Base-by-base conservation (phyloP, 108 stramenopile genomes). In the Cyclotella kingstonii region DNA sequence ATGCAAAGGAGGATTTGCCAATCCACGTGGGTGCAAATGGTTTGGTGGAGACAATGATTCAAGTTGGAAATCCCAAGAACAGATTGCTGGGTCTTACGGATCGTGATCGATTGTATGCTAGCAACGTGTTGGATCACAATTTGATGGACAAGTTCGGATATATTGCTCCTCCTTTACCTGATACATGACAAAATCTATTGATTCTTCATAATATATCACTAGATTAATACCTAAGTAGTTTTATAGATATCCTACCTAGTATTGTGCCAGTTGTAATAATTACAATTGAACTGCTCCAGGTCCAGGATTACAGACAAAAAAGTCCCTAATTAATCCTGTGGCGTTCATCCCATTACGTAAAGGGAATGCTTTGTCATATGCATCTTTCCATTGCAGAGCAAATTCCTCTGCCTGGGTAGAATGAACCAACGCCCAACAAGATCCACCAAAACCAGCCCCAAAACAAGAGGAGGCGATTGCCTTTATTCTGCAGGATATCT, bases 31-130 rank as follows among this genome's bases (percentile, higher is more conserved):
- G 83, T 19, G 67, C 81, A 19, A 85, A 85, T 31, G 85, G 82
- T 22, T 75, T 89, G 75, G 71, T 90, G 2, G 54, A 77, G 7
- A 87, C 89, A 26, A 83, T 88, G 81, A 59, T 90, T 35, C 80
- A 85, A 49, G 87, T 88, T 58, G 92, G 92, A 10, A 67, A 79
- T 26, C 80, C 86, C 4, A 60, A 54, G 11, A 66, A 79, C 21
- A 71, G 91, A 23, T 73, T 84, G 15, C 34, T 40, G 23, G 77
- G 81, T 9, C 78, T 87, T 63, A 81, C 83, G 0, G 76, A 79
- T 44, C 64, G 78, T 19, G 92, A 93, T 55, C 39, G 77, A 49
- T 21, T 50, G 22, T 82, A 77, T 60, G 84, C 87, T 4, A 53
- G 57, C 18, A 58, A 77, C 41, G 58, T 54, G 7, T 55, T 90